Conservation (phyloP, 73 alveolate species). For the Tetrahymena borealis region DNA sequence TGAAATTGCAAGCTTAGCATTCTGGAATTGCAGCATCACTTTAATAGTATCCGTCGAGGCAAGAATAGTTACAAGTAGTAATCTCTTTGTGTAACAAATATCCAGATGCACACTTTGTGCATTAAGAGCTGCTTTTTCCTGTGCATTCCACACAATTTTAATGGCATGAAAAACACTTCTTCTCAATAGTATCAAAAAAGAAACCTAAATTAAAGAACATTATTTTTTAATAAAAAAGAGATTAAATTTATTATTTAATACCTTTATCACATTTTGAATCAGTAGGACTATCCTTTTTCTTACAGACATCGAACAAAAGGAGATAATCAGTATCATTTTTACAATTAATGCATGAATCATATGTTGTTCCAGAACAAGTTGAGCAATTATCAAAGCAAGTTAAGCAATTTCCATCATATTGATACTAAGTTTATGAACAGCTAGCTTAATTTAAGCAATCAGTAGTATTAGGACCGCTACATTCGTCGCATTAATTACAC, state of each 20-base stretch:
- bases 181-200: background rate
- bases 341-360: background rate
- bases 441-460: background rate
- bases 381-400: background rate
- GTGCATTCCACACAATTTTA: background rate
- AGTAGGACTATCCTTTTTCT: background rate
- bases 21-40: background rate
- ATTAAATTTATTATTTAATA: background rate
- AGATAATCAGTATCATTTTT: background rate
- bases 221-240: background rate
- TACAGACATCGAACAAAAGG: background rate
- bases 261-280: background rate
- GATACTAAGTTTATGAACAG: background rate
- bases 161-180: background rate
- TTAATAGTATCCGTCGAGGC: background rate
- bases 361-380: background rate
- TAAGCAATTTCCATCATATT: background rate
- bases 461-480: background rate
- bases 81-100: background rate
- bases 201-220: background rate
- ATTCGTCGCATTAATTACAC: background rate
- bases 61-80: background rate
- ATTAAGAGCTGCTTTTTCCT: background rate
- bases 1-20: background rate
- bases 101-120: background rate